Evolutionary conservation across 75 land plant species (phyloP).

Genomic region (Pinus tabuliformis): DNA sequence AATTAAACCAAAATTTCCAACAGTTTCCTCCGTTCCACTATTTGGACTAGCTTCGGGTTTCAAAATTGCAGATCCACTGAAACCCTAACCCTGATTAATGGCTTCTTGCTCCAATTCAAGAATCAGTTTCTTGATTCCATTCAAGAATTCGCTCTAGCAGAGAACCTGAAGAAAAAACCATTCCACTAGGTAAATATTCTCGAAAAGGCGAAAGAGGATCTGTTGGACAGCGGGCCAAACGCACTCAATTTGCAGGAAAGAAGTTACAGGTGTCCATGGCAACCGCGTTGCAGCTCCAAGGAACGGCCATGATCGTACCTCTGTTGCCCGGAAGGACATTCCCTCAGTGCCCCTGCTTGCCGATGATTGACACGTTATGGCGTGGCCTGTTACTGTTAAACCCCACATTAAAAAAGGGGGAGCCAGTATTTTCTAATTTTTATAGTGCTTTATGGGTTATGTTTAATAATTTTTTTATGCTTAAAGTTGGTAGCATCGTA

Average conservation of each 20-base stretch:
- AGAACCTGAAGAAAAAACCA: background rate
- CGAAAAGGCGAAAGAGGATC: background rate
- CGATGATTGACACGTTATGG: background rate
- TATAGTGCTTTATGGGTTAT: no score
- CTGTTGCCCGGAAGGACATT: background rate
- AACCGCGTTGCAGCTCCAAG: background rate
- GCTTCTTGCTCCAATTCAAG: no score
- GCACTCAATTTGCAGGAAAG: background rate
- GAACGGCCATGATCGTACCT: background rate
- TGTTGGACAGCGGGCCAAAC: no score
- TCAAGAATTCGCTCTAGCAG: no score
- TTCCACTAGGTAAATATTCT: background rate
- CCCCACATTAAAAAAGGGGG: no score
- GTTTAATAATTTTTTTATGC: no score
- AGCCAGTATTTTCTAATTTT: no score
- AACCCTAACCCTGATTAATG: no score
- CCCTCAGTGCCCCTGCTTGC: background rate
- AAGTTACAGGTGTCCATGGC: background rate
- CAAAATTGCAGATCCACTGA: background rate
- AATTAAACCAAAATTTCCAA: background rate
- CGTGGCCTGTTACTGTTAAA: no score
- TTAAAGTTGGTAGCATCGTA: no score
- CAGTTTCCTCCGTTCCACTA: background rate
- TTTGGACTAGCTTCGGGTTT: background rate
- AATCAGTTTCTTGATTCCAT: no score